Evolutionary conservation across 345 rosid genomes (phyloP), one percentile per base, ranked within the genome.

Genomic region (Acer campestre): DNA sequence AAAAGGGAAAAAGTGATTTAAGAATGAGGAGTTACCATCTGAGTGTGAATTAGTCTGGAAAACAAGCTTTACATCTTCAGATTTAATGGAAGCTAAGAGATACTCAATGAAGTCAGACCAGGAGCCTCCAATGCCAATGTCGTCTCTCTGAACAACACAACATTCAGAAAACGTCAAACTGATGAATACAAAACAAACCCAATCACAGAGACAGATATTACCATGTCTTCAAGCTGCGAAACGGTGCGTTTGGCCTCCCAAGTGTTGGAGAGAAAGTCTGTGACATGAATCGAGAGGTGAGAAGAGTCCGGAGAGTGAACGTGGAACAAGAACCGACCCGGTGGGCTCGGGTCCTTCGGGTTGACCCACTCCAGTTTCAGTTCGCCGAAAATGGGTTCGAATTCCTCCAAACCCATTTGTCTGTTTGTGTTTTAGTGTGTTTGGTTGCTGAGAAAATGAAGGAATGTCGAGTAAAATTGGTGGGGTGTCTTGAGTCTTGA

Each of bases 21-120:
- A 17, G 61, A 73, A 42, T 1, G 22, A 68, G n/a, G 1, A 22
- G 25, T 64, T 76, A 89, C 97, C 92, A 61, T 77, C 85, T 61
- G 85, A 74, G 71, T 75, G 70, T 10, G 87, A 75, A 29, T 40
- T 69, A 38, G 81, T 81, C 67, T 85, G 90, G 2, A 92, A 77
- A 29, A 92, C 81, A 82, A 96, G 93, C 91, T 90, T 94, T 44
- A 90, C 90, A 80, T 90, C 88, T 20, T 88, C 88, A 38, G 97
- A 90, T 68, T 88, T 89, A 74, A 92, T 66, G 23, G 97, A 92
- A 77, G 94, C 88, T 14, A 83, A 18, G 3, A 91, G 67, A 78
- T 96, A 96, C 80, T 92, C 90, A 20, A 92, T 73, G 81, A 94
- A 92, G 66, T 96, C 98, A 7, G 89, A 88, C 98, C 94, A 91